These are phyloP conservation scores for Ailanthus altissimus DNA, from an alignment of 345 rosid species.

Conservation along the genomic window DNA sequence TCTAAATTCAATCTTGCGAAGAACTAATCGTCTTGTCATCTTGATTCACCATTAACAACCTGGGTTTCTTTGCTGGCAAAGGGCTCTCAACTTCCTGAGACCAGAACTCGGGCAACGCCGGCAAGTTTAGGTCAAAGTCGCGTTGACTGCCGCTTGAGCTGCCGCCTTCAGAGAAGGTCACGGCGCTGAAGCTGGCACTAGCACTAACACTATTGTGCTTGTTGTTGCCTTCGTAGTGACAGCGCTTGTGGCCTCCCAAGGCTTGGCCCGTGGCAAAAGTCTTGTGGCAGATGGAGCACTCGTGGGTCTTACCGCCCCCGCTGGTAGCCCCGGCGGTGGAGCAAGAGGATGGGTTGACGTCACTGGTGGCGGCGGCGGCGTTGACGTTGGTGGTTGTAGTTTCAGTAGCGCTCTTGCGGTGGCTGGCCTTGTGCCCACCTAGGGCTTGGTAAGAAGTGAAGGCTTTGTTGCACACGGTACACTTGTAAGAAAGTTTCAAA, in stretches of 20 bases:
- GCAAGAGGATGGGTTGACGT: conserved; percentile 20
- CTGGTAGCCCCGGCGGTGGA: conserved; percentile 10
- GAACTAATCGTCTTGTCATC: neutral
- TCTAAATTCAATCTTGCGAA: neutral
- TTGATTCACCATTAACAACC: conserved; percentile 34
- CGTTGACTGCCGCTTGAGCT: conserved; percentile 48
- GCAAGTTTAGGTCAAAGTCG: conserved; percentile 79
- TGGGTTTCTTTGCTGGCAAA: conserved; percentile 65
- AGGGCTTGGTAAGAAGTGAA: conserved; percentile 89
- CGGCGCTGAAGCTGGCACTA: conserved; percentile 34
- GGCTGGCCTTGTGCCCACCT: conserved; percentile 98
- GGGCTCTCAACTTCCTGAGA: conserved; percentile 70
- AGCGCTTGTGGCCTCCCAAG: conserved; percentile 93
- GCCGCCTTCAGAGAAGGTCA: conserved; percentile 45
- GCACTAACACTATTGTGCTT: conserved; percentile 17
- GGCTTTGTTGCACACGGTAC: conserved; percentile 74
- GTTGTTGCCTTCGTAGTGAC: conserved; percentile 84
- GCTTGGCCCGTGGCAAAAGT: conserved; percentile 93
- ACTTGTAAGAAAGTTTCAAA: conserved; percentile 54
- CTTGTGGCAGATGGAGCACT: conserved; percentile 93
- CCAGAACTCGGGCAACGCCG: conserved; percentile 68
- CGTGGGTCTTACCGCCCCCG: conserved; percentile 59
- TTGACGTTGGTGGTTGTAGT: conserved; percentile 7
- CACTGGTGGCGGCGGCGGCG: conserved; percentile 22
- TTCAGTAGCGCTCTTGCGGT: conserved; percentile 54